Percentiles rank a stretch among this genome's conserved stretches.
Conservation (phyloP, 2,329 filamentous ascomycete species). For the Fonsecaea pedrosoi region DNA sequence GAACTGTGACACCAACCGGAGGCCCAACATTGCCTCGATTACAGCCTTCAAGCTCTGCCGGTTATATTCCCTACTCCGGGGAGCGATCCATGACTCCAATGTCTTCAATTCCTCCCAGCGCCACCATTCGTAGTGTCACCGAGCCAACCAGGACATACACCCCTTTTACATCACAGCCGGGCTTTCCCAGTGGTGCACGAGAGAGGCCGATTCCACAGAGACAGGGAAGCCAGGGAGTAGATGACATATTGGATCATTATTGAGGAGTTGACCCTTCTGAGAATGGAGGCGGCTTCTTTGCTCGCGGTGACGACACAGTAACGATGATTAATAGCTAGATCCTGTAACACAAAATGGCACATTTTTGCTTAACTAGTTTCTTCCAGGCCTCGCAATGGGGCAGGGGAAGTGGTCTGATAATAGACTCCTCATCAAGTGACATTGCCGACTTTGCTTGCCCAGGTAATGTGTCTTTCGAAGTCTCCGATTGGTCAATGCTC, state of each 20-base stretch:
- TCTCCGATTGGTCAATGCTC: slow-evolving; percentile 10
- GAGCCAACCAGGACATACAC: slow-evolving; percentile 29
- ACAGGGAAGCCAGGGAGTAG: slow-evolving; percentile 33
- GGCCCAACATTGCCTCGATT: slow-evolving; percentile 33
- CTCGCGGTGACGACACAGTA: slow-evolving; percentile 29
- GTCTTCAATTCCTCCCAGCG: slow-evolving; percentile 30
- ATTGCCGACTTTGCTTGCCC: background rate
- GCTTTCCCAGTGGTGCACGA: slow-evolving; percentile 19
- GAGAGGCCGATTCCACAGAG: slow-evolving; percentile 25
- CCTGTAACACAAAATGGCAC: slow-evolving; percentile 30
- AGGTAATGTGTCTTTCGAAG: background rate
- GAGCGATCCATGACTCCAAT: slow-evolving; percentile 34
- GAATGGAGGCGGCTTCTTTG: slow-evolving; percentile 3
- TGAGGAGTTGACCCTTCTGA: slow-evolving; percentile 21
- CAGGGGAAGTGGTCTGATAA: slow-evolving; percentile 14
- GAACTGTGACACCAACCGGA: slow-evolving; percentile 31
- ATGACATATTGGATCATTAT: slow-evolving; percentile 40
- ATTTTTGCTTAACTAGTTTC: slow-evolving; percentile 15
- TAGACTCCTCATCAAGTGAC: background rate
- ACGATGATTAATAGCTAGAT: slow-evolving; percentile 33
- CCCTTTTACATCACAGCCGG: slow-evolving; percentile 24
- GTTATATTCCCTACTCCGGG: slow-evolving; percentile 32
- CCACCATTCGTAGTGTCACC: slow-evolving; percentile 26
- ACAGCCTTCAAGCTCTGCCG: slow-evolving; percentile 26
- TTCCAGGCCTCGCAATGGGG: background rate